phyloP scores from a whole-genome alignment of 345 rosid genomes.

The Ceriops zippeliana region DNA sequence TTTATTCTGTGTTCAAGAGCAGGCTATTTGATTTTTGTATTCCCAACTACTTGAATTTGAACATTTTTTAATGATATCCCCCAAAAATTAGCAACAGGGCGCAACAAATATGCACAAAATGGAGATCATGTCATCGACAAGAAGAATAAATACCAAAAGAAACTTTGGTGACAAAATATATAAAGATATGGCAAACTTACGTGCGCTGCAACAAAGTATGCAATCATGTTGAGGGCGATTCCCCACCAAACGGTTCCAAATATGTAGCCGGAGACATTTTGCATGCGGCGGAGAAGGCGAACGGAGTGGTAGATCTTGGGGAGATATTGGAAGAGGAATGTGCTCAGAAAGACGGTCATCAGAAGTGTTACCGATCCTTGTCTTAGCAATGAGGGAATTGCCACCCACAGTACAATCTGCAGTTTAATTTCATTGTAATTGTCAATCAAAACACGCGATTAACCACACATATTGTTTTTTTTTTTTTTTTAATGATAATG shows the following conservation, averaged over 20 bases:
- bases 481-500: no score
- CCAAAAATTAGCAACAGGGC: no score
- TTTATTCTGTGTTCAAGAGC: no score
- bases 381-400: conserved; percentile 56
- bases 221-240: conserved; percentile 83
- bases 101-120: no score
- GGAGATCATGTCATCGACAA: no score
- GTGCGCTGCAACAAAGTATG: conserved; percentile 91
- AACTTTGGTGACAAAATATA: background rate
- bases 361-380: conserved; percentile 57
- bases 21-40: no score
- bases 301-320: conserved; percentile 92
- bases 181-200: conserved; percentile 39
- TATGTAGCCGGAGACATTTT: conserved; percentile 80
- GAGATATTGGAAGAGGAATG: conserved; percentile 84
- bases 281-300: conserved; percentile 84
- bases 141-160: background rate
- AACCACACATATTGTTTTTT: background rate
- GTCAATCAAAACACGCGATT: background rate
- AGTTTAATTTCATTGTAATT: background rate
- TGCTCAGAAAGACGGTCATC: conserved; percentile 59
- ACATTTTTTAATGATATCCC: no score
- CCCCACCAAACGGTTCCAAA: conserved; percentile 99
- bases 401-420: conserved; percentile 85
- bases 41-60: no score